Conservation (phyloP, 2,329 filamentous ascomycete species). For the Myotisia sp. region DNA sequence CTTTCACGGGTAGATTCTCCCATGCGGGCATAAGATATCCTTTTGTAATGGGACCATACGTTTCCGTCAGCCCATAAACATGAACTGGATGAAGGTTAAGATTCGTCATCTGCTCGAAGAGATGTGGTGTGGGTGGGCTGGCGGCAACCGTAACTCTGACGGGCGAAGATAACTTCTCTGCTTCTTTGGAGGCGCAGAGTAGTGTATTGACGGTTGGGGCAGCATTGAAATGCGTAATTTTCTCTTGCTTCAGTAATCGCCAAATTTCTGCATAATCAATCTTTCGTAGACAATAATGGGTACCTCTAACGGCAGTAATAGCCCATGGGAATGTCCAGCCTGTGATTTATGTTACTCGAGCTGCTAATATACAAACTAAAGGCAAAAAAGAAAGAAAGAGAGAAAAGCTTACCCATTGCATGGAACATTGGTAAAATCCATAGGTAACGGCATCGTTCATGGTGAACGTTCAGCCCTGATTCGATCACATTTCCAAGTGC, state of each 20-base stretch:
- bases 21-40: conserved; percentile 77
- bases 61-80: conserved; percentile 78
- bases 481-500: conserved; percentile 77
- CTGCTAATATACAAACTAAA: background rate
- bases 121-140: conserved; percentile 71
- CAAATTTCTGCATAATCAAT: conserved; percentile 92
- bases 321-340: conserved; percentile 84
- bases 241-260: conserved; percentile 70
- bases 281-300: conserved; percentile 85
- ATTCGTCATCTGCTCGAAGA: conserved; percentile 83
- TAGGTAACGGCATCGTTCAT: conserved; percentile 62
- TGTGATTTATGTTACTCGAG: conserved; percentile 9
- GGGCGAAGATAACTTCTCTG: conserved; percentile 50
- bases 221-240: conserved; percentile 88
- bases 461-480: conserved; percentile 60
- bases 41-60: conserved; percentile 90
- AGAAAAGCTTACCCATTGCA: conserved; percentile 35
- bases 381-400: conserved; percentile 46
- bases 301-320: conserved; percentile 83
- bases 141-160: conserved; percentile 88
- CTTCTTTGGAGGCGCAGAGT: conserved; percentile 66
- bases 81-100: conserved; percentile 85
- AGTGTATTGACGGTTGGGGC: conserved; percentile 94
- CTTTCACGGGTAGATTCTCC: conserved; percentile 56
- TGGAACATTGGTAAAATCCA: conserved; percentile 89